These are phyloP conservation scores for Pythium apleroticum DNA, from an alignment of 352 stramenopile species.

Conservation along the genomic window DNA sequence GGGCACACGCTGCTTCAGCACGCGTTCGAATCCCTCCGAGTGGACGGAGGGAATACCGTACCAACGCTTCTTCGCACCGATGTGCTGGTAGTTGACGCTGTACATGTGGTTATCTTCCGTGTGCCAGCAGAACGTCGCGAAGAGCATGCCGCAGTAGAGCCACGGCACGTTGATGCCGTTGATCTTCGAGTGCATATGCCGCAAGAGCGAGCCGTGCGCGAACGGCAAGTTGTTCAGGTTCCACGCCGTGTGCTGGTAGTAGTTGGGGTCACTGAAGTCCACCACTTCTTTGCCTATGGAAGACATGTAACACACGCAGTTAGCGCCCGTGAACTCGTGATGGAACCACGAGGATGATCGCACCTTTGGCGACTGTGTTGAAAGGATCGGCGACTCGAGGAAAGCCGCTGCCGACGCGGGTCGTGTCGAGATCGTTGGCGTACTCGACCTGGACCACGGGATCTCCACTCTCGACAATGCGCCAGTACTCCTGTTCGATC, in stretches of 20 bases:
- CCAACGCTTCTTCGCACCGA: constrained; percentile 96
- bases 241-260: constrained; percentile 90
- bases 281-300: constrained; percentile 37
- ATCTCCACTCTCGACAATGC: constrained; percentile 67
- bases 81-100: constrained; percentile 98
- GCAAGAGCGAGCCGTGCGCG: constrained; percentile 90
- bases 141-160: constrained; percentile 98
- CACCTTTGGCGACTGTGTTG: constrained; percentile 20
- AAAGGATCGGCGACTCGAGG: constrained; percentile 35
- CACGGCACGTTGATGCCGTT: constrained; percentile 98
- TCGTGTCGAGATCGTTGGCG: constrained; percentile 88
- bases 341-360: neutral
- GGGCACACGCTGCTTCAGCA: constrained; percentile 48
- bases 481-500: constrained; percentile 90
- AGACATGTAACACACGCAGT: neutral
- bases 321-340: no score
- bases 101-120: constrained; percentile 99
- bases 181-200: constrained; percentile 93
- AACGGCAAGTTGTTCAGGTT: constrained; percentile 98
- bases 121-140: constrained; percentile 98
- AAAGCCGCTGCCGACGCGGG: constrained; percentile 82
- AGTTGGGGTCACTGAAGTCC: constrained; percentile 56
- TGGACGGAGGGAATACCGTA: constrained; percentile 80
- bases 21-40: constrained; percentile 53
- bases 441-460: constrained; percentile 78